Evolutionary conservation across 2,329 filamentous ascomycete genomes (phyloP), one percentile per base, ranked within the genome.

Genomic region (Monosporascus sp.): DNA sequence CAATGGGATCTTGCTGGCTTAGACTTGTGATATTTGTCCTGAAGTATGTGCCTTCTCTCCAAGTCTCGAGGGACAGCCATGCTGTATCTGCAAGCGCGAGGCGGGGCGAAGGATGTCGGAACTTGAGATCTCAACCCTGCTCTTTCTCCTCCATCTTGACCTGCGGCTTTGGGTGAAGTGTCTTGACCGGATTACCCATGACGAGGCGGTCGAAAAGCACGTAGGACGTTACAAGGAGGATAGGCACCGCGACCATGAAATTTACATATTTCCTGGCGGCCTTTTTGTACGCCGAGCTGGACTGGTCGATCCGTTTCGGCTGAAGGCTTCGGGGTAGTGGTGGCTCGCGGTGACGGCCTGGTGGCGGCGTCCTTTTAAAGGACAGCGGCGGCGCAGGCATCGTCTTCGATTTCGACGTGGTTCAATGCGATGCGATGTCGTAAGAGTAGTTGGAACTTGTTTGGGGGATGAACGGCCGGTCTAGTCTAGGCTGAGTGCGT

Each of bases 181-280:
- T 45, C 52, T 65, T 66, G 1, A 50, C 48, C 47, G 65, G 51
- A 27, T 59, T 53, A 6, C 64, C 64, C 20, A 61, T 50, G 17
- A 49, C 58, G 20, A 67, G 60, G 41, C 65, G 61, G 48, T 81
- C 73, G 64, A 77, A 82, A 3, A 83, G 62, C 49, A 73, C 74
- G 56, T 79, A 83, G 22, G 79, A 81, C 25, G 77, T 79, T 48
- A 83, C 79, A 15, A 82, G 55, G 5, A 82, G 60, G 35, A 83
- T 74, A 2, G 80, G 80, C 65, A 81, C 59, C 24, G 76, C 78
- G 51, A 82, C 72, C 58, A 83, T 77, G 7, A 72, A 55, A 22
- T 69, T 66, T 3, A 72, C 66, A 70, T 76, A 81, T 59, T 72
- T 75, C 53, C 75, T 64, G 51, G 73, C 70, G 31, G 75, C 72